phyloP scores from a whole-genome alignment of 805 yeast genomes.

The Cyberlindnera amylophila region DNA sequence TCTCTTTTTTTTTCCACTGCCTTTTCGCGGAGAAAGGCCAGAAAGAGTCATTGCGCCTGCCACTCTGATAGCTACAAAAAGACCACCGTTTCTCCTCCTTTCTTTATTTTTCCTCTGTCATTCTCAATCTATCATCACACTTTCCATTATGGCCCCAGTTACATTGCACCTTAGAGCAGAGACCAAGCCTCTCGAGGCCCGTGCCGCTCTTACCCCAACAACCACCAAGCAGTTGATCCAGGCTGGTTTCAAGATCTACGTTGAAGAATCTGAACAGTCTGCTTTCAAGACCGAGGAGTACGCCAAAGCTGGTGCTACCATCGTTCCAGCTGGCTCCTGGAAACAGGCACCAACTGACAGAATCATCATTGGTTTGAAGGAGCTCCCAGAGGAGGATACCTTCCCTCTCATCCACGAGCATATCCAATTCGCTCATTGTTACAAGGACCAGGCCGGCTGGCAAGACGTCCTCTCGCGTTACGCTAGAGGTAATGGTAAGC shows the following conservation, averaged over 20 bases:
- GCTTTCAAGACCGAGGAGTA: constrained; percentile 77
- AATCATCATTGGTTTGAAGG: constrained; percentile 90
- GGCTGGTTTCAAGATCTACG: constrained; percentile 85
- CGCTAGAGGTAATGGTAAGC: constrained; percentile 84
- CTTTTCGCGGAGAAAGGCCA: constrained; percentile 2
- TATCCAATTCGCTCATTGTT: constrained; percentile 98
- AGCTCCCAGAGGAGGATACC: constrained; percentile 81
- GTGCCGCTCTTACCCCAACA: constrained; percentile 94
- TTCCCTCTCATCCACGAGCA: constrained; percentile 96
- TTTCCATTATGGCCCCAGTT: constrained; percentile 37
- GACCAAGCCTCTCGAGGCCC: constrained; percentile 93
- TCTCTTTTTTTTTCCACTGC: not conserved
- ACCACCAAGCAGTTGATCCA: constrained; percentile 79
- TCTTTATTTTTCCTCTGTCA: not conserved
- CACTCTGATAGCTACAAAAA: not conserved
- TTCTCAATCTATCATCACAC: not conserved
- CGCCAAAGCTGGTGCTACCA: constrained; percentile 71
- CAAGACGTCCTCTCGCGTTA: constrained; percentile 82
- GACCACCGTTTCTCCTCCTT: not conserved
- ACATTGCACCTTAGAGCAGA: constrained; percentile 92
- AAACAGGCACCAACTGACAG: constrained; percentile 84
- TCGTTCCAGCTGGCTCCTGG: constrained; percentile 96
- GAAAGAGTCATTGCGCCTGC: not conserved
- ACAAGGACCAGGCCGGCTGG: constrained; percentile 98
- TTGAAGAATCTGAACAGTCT: constrained; percentile 84